Percentiles rank a stretch among this genome's conserved stretches.
phyloP scores from a whole-genome alignment of 1,139 yeast genomes.

The Scheffersomyces titani region DNA sequence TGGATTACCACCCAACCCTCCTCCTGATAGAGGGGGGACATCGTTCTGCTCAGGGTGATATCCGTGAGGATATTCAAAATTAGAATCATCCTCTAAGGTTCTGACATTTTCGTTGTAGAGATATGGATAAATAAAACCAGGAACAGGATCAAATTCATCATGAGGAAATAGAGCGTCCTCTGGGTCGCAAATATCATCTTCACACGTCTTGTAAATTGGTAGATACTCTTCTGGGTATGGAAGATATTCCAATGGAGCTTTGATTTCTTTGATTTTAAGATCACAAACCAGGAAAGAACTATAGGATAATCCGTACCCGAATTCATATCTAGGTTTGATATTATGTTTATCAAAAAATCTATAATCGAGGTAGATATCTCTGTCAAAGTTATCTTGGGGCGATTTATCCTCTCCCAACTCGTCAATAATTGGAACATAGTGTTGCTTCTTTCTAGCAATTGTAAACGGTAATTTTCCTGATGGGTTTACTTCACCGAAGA shows the following conservation, averaged over 20 bases:
- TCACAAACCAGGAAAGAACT: constrained; percentile 46
- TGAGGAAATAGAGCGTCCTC: constrained; percentile 59
- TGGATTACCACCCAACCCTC: constrained; percentile 56
- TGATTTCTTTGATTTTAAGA: constrained; percentile 41
- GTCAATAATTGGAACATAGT: constrained; percentile 53
- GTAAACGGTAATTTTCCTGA: constrained; percentile 67
- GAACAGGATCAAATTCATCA: constrained; percentile 52
- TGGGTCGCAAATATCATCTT: constrained; percentile 55
- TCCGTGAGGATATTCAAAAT: constrained; percentile 54
- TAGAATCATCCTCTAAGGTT: constrained; percentile 37
- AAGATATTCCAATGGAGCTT: constrained; percentile 48
- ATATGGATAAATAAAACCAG: constrained; percentile 55
- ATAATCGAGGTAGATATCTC: constrained; percentile 56
- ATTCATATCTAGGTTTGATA: constrained; percentile 59
- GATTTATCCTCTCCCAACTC: constrained; percentile 36
- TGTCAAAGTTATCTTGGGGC: constrained; percentile 52
- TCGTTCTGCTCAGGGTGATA: constrained; percentile 42
- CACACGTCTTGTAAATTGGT: constrained; percentile 38
- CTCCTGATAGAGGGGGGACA: constrained; percentile 53
- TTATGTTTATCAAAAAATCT: constrained; percentile 57
- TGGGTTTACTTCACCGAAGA: constrained; percentile 62
- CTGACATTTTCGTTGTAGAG: constrained; percentile 47
- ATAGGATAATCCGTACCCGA: constrained; percentile 64
- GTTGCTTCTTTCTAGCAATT: constrained; percentile 55
- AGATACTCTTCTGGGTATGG: constrained; percentile 53